Base-by-base conservation (phyloP, 768 basidiomycete species). In the Mycena filopes region DNA sequence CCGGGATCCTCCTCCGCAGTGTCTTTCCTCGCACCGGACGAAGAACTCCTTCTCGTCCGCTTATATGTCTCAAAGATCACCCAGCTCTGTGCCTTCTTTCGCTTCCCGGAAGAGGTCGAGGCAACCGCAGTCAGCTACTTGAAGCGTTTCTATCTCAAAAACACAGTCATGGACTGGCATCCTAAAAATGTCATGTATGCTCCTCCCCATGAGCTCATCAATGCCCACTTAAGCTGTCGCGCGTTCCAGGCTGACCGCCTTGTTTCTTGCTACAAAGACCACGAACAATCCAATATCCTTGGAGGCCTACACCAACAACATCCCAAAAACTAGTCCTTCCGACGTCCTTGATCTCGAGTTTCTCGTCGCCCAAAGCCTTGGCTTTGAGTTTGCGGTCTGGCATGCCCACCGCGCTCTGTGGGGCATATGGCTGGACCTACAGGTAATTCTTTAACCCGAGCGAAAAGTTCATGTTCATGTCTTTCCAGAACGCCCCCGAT, bases 91-190 rank as follows among this genome's bases (percentile, higher is more conserved):
- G 88, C 87, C 0, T 88, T 89, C 68, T 96, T 98, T 73, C 87
- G 89, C 48, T 93, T 97, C 74, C 92, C 94, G 0, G 94, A 97
- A 71, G 90, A 95, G 72, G 95, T 99, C 9, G 94, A 96, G 76
- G 93, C 95, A 0, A 98, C 97, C 4, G 95, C 96, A 0, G 85
- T 93, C 61, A 89, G 86, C 60, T 99, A 98, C 77, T 81, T 99
- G 70, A 99, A 99, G 76, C 86, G 98, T 5, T 99, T 99, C 78
- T 99, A 99, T 75, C 85, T 99, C 59, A 92, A 92, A 79, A 99
- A 99, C 74, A 99, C 96, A 2, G 95, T 96, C 56, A 98, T 99
- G 96, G 98, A 99, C 75, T 98, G 95, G 91, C 98, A 99, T 80
- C 98, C 98, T 0, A 97, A 96, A 79, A 96, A 94, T 73, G 94